Evolutionary conservation across 495 filamentous ascomycete genomes (phyloP), one percentile per base, ranked within the genome.

Genomic region (Aspergillus ellipticus): DNA sequence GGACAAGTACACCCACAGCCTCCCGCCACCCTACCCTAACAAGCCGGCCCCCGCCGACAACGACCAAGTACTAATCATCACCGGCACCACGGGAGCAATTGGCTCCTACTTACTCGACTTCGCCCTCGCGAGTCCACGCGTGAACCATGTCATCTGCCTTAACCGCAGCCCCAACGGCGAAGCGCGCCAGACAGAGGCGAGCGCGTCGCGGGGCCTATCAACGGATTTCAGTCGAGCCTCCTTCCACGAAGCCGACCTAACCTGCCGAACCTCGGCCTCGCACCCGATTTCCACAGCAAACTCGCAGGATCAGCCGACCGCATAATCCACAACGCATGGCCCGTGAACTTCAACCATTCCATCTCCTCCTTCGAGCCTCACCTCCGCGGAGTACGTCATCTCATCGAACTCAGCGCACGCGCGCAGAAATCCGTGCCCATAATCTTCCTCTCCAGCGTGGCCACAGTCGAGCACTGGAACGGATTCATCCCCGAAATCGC

Each of bases 301-400:
- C 55, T 82, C 2, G 49, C 74, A 17, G 5, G 45, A 7, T 48
- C 64, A 5, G 74, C 73, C 60, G 35, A 35, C 79, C 73, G 35
- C 66, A 66, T 86, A 42, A 81, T 85, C 55, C 83, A 87, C 66
- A 83, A 82, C 63, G 80, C 80, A 15, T 87, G 42, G 58, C 31
- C 28, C 15, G 79, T 85, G 20, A 78, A 86, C 64, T 85, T 85
- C 71, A 82, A 83, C 62, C 73, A 71, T 16, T 59, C 77, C 0
- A 59, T 82, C 35, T 62, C 68, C 19, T 78, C 76, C 1, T 85
- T 84, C 37, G 71, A 80, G 55, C 73, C 77, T 1, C 74, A 81
- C 46, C 70, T 85, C 28, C 63, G 62, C 10, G 78, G 80, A 10
- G 73, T 83, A n/a, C 69, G 75, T 31, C 72, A 76, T 42, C 62